Evolutionary conservation across 2,329 filamentous ascomycete genomes (phyloP).

Genomic region (Proliferodiscus dingleyae): DNA sequence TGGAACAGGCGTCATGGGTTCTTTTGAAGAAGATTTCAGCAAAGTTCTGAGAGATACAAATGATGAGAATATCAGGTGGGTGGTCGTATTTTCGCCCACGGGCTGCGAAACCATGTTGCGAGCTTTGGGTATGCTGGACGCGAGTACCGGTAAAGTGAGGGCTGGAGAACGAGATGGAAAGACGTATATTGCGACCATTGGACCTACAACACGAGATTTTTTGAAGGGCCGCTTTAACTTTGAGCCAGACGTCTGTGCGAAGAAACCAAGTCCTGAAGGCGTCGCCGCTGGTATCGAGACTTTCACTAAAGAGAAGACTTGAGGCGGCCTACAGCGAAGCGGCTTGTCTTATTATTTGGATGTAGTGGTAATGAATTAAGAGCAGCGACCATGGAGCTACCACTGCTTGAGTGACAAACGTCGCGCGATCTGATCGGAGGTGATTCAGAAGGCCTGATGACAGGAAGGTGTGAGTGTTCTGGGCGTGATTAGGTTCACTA

Average conservation of each 20-base stretch:
- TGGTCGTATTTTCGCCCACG: constrained; percentile 68
- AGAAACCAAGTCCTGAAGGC: constrained; percentile 76
- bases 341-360: no score
- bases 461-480: no score
- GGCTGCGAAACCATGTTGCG: constrained; percentile 58
- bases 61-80: constrained; percentile 51
- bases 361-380: no score
- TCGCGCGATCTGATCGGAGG: no score
- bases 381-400: no score
- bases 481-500: no score
- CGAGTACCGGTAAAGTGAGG: constrained; percentile 37
- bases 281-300: constrained; percentile 60
- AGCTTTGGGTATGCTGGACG: constrained; percentile 48
- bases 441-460: no score
- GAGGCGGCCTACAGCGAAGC: no score
- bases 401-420: no score
- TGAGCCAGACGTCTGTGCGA: constrained; percentile 74
- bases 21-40: constrained; percentile 66
- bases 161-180: constrained; percentile 30
- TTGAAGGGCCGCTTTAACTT: constrained; percentile 60
- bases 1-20: constrained; percentile 75
- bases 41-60: constrained; percentile 43
- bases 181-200: constrained; percentile 79
- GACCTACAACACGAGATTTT: constrained; percentile 82
- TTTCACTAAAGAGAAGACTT: constrained; percentile 15